phyloP scores from a whole-genome alignment of 129 eudicot genomes.

The Artemisia annua region DNA sequence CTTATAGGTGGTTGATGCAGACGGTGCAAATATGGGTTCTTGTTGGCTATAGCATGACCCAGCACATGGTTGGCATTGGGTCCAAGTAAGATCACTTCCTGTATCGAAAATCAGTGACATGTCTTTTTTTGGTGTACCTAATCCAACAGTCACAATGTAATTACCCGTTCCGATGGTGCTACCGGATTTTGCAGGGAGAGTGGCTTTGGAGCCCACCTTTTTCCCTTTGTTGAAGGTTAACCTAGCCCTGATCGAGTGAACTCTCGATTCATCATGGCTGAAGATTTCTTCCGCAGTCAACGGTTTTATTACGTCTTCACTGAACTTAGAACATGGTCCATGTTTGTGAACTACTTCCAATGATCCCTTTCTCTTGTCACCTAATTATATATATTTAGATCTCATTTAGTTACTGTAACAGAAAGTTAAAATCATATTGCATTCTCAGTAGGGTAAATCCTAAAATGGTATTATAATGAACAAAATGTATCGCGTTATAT shows the following conservation, averaged over 20 bases:
- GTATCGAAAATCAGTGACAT: slow-evolving; percentile 75
- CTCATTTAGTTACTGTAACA: background rate
- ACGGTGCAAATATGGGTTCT: slow-evolving; percentile 65
- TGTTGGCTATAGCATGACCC: slow-evolving; percentile 54
- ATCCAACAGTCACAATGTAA: slow-evolving; percentile 67
- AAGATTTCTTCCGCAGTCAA: slow-evolving; percentile 43
- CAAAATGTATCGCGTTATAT: background rate
- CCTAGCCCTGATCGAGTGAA: slow-evolving; percentile 45
- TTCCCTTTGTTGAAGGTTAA: slow-evolving; percentile 1
- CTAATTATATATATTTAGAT: slow-evolving; percentile 33
- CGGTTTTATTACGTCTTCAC: slow-evolving; percentile 18
- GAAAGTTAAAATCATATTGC: background rate
- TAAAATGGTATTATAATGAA: background rate
- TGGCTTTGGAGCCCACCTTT: slow-evolving; percentile 32
- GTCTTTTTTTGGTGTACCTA: slow-evolving; percentile 68
- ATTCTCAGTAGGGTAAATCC: background rate
- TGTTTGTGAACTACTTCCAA: slow-evolving; percentile 58
- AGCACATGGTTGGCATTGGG: slow-evolving; percentile 79
- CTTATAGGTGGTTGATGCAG: slow-evolving; percentile 52
- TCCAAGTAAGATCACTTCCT: slow-evolving; percentile 88
- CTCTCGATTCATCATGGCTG: slow-evolving; percentile 51
- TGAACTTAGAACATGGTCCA: slow-evolving; percentile 64
- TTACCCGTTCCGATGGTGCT: slow-evolving; percentile 53
- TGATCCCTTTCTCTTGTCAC: slow-evolving; percentile 36
- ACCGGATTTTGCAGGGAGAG: slow-evolving; percentile 63